Conservation (phyloP, 2,329 filamentous ascomycete species). For the Xylaria polymorpha region DNA sequence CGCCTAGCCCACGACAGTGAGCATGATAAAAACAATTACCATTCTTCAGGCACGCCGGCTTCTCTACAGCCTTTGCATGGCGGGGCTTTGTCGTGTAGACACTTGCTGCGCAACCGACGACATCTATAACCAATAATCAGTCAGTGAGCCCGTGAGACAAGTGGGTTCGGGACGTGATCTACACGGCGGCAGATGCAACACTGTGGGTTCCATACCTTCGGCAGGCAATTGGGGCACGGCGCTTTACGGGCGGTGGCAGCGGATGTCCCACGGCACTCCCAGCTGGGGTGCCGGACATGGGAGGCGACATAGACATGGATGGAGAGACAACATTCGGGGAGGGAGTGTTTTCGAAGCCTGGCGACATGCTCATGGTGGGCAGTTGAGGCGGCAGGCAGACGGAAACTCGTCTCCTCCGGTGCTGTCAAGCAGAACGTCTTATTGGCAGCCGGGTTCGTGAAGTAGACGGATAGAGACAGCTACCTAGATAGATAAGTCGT, state of each 20-base stretch:
- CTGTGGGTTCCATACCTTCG: slow-evolving; percentile 57
- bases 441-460: slow-evolving; percentile 16
- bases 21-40: slow-evolving; percentile 52
- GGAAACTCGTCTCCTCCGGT: slow-evolving; percentile 21
- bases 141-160: not conserved
- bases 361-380: slow-evolving; percentile 41
- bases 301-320: slow-evolving; percentile 44
- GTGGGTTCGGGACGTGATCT: slow-evolving; percentile 8
- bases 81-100: slow-evolving; percentile 61
- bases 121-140: slow-evolving; percentile 55
- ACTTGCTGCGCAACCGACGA: slow-evolving; percentile 68
- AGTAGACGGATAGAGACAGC: slow-evolving; percentile 6
- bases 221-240: slow-evolving; percentile 64
- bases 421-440: slow-evolving; percentile 21
- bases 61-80: slow-evolving; percentile 65
- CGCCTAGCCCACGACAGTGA: not conserved
- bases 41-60: slow-evolving; percentile 63
- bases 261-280: slow-evolving; percentile 26
- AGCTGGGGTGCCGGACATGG: slow-evolving; percentile 31
- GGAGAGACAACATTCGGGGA: slow-evolving; percentile 37
- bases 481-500: slow-evolving; percentile 7
- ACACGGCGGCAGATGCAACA: slow-evolving; percentile 29
- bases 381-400: slow-evolving; percentile 19
- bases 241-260: slow-evolving; percentile 54
- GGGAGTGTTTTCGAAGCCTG: slow-evolving; percentile 30